Evolutionary conservation across 2,329 filamentous ascomycete genomes (phyloP).

Genomic region (Xylaria sp.): DNA sequence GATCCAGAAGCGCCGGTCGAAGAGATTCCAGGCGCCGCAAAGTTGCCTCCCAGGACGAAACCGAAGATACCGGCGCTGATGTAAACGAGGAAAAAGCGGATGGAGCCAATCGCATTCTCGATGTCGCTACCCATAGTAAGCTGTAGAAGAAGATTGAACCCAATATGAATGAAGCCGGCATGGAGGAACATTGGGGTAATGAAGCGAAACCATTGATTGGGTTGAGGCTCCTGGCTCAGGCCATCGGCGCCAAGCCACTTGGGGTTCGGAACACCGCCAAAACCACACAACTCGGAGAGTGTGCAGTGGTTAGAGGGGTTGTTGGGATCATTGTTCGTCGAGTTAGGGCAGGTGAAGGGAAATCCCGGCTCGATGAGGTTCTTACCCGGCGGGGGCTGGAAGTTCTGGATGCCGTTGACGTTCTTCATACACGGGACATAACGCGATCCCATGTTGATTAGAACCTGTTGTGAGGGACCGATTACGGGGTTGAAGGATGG

Average conservation of each 20-base stretch:
- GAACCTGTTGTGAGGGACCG: conserved; percentile 79
- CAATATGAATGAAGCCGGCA: conserved; percentile 88
- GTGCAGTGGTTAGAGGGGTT: conserved; percentile 55
- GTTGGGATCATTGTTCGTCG: conserved; percentile 53
- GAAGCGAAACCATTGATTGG: conserved; percentile 96
- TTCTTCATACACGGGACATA: conserved; percentile 95
- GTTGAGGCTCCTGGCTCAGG: conserved; percentile 51
- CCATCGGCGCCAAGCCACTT: conserved; percentile 42
- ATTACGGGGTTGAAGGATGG: conserved; percentile 97
- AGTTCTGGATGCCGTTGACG: conserved; percentile 57
- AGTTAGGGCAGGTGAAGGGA: conserved; percentile 75
- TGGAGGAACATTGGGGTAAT: conserved; percentile 95
- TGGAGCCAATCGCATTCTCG: conserved; percentile 80
- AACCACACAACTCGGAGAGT: conserved; percentile 77
- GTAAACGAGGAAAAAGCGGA: conserved; percentile 87
- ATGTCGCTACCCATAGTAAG: conserved; percentile 87
- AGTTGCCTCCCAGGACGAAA: conserved; percentile 92
- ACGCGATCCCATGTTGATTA: conserved; percentile 95
- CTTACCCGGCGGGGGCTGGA: conserved; percentile 10
- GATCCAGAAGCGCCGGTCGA: conserved; percentile 87
- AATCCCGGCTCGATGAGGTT: conserved; percentile 35
- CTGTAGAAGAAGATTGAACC: conserved; percentile 90
- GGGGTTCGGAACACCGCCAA: conserved; percentile 68
- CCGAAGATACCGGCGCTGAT: conserved; percentile 90
- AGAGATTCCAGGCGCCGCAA: conserved; percentile 71